phyloP scores from a whole-genome alignment of 352 stramenopile species.

The Pythium aquatile region DNA sequence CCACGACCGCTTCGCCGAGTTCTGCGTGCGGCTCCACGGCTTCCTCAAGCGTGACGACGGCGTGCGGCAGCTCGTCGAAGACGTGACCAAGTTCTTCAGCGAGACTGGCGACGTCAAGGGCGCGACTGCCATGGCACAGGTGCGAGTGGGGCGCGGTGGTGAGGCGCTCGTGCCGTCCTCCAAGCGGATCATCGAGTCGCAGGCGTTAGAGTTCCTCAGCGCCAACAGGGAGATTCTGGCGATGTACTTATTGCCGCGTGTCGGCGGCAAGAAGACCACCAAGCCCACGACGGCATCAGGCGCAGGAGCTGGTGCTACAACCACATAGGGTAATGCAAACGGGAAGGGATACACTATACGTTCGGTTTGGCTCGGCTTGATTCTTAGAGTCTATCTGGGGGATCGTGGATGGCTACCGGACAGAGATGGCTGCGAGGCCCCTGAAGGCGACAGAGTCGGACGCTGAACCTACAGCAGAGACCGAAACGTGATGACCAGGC shows the following conservation, averaged over 20 bases:
- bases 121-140: conserved; percentile 51
- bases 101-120: conserved; percentile 70
- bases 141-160: conserved; percentile 65
- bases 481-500: too few species aligned
- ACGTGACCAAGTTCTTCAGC: conserved; percentile 54
- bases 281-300: conserved; percentile 9
- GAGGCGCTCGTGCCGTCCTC: conserved; percentile 60
- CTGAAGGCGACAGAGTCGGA: too few species aligned
- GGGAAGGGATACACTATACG: too few species aligned
- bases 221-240: conserved; percentile 72
- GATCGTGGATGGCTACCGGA: too few species aligned
- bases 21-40: conserved; percentile 53
- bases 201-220: conserved; percentile 74
- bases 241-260: conserved; percentile 76
- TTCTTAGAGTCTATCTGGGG: too few species aligned
- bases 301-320: not conserved
- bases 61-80: conserved; percentile 58
- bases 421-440: too few species aligned
- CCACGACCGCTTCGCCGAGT: conserved; percentile 79
- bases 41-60: conserved; percentile 72
- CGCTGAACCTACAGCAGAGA: too few species aligned
- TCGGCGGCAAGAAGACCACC: conserved; percentile 20
- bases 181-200: conserved; percentile 74
- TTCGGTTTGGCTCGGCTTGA: too few species aligned
- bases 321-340: not conserved